Base-by-base conservation (phyloP, 306 rosid species). In the Fragaria iinumae region DNA sequence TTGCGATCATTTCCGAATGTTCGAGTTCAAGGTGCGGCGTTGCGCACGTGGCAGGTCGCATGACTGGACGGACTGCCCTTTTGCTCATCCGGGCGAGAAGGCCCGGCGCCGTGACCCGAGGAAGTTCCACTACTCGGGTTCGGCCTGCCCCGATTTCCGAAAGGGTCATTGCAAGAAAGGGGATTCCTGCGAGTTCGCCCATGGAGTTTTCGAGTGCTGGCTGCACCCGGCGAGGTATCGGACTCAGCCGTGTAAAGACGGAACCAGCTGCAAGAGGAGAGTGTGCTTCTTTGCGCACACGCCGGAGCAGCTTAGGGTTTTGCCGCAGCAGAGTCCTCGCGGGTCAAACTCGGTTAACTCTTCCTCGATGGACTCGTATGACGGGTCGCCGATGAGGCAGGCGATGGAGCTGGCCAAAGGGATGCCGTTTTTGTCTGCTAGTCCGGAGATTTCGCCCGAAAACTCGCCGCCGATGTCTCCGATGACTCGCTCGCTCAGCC, bases 1-100 rank as follows among this genome's bases (percentile, higher is more conserved):
- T 6, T 89, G 97, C 78, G 99, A 96, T 73, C 96, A 96, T 20
- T 96, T 96, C 76, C 83, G 99, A 44, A 96, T 96, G 87, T 92
- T 81, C 69, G 99, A 96, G 93, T 96, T 96, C 83, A 96, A 96
- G 81, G 92, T 96, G 4, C 16, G 97, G 44, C 78, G 90, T 44
- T 96, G 99, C 76, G 90, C 97, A 0, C 90, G 98, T n/a, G 99
- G 98, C 0, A 81, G 97, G 70, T 96, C 99, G 1, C 99, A 96
- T 48, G 99, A 96, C 89, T 96, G 99, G 99, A 96, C 99, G 1
- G 97, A 96, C 89, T 96, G 99, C 71, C 99, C 99, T 12, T 96
- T 88, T 77, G 99, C 97, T 1, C 99, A 96, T 71, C 99, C 98
- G 1, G 99, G 99, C 9, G 99, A 96, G 85, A 96, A 96, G 81